These are phyloP conservation scores for Bocquillonia castaneifolia DNA, from an alignment of 441 rosid genomes.

Conservation along the genomic window DNA sequence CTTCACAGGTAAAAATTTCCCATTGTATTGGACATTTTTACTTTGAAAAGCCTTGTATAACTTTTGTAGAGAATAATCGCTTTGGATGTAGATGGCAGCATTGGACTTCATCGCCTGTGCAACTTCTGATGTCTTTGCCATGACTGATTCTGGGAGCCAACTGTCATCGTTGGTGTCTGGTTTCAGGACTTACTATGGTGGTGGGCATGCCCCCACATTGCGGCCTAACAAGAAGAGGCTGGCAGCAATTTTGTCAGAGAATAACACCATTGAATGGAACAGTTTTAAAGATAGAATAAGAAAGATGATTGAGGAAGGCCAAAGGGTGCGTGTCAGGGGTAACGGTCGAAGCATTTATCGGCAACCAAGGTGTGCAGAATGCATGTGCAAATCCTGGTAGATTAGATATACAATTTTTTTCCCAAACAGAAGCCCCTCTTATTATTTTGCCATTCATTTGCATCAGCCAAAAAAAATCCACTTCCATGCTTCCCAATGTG, in stretches of 20 bases:
- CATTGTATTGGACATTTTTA: background rate
- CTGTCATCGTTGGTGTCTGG: constrained; percentile 86
- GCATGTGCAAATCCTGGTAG: constrained; percentile 62
- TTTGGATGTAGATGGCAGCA: constrained; percentile 70
- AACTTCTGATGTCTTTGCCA: constrained; percentile 81
- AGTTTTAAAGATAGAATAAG: constrained; percentile 54
- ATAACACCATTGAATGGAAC: constrained; percentile 57
- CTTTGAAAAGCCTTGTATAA: background rate
- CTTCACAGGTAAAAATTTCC: constrained; percentile 60
- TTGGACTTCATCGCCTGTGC: constrained; percentile 85
- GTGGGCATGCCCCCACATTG: constrained; percentile 60
- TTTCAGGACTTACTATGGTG: constrained; percentile 73
- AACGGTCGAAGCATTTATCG: constrained; percentile 80
- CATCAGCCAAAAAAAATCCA: constrained; percentile 6
- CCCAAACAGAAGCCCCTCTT: too few relatives aligned
- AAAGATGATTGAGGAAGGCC: constrained; percentile 79
- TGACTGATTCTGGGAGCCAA: constrained; percentile 98
- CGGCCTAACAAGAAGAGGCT: constrained; percentile 91
- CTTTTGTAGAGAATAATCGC: constrained; percentile 6
- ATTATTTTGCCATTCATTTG: constrained; percentile 7
- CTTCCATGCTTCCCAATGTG: background rate
- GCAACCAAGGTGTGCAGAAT: constrained; percentile 77
- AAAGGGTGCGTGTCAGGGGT: constrained; percentile 46
- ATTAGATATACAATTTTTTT: background rate
- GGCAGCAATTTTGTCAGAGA: constrained; percentile 66